Evolutionary conservation across 805 yeast genomes (phyloP).

Genomic region (Cyberlindnera mrakii): DNA sequence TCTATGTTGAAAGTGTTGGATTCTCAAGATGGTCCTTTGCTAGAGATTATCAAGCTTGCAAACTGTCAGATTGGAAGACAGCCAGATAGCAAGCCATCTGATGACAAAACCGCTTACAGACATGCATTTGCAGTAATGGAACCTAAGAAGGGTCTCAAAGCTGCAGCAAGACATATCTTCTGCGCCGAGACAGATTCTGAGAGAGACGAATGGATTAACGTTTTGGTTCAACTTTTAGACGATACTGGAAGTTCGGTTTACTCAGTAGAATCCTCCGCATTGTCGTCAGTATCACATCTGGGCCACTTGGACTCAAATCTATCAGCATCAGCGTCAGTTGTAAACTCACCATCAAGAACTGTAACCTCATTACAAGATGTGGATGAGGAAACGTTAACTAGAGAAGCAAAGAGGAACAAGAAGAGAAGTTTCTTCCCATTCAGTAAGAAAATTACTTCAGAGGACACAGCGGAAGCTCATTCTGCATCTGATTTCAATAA

Average conservation of each 20-base stretch:
- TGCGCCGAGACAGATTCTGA: constrained; percentile 79
- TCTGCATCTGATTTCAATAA: constrained; percentile 9
- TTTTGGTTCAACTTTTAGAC: constrained; percentile 30
- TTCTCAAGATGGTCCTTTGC: constrained; percentile 43
- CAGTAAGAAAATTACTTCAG: constrained; percentile 26
- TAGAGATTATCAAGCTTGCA: constrained; percentile 45
- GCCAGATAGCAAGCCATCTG: constrained; percentile 23
- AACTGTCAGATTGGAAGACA: constrained; percentile 55
- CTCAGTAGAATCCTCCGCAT: constrained; percentile 3
- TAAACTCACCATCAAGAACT: not conserved
- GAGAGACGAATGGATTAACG: constrained; percentile 65
- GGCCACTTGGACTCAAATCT: not conserved
- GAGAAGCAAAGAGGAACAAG: constrained; percentile 39
- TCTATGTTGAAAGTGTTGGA: constrained; percentile 54
- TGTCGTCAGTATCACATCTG: not conserved
- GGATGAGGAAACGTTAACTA: constrained; percentile 13
- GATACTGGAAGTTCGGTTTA: constrained; percentile 9
- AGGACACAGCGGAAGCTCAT: constrained; percentile 1
- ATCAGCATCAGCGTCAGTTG: not conserved
- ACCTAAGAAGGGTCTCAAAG: constrained; percentile 27
- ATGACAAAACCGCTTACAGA: constrained; percentile 32
- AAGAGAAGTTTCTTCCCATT: constrained; percentile 60
- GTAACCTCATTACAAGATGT: constrained; percentile 1
- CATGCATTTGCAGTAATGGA: constrained; percentile 58
- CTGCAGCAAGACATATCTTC: constrained; percentile 46